Evolutionary conservation across 805 yeast species (phyloP), one percentile per base, ranked within the genome.

Genomic region (Metschnikowia baotianmanensis): DNA sequence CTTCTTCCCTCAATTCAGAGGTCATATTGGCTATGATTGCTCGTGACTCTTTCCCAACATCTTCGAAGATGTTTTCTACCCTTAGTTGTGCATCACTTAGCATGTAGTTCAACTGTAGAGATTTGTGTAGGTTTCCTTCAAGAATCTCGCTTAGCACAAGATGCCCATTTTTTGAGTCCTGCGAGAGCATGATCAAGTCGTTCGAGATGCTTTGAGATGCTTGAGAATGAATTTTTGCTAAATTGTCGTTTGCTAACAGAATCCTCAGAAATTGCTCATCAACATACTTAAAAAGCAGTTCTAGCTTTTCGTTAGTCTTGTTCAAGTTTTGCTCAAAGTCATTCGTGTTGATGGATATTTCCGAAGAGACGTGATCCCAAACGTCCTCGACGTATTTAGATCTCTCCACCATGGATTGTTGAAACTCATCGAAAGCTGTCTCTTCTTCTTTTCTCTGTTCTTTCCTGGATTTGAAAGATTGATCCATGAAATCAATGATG

Each of bases 81-180:
- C 35, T 39, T n/a, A 28, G 21, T n/a, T 40, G 40, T 3, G 41
- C 30, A 13, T 40, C 42, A 5, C 34, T 21, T 13, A 44, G 39
- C 16, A 36, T 21, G 8, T 34, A 9, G 12, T 44, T 38, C 8
- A 37, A 37, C 21, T 18, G 39, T 15, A 27, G 24, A 10, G 31
- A 28, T 12, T 28, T 20, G 11, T 34, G 33, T 15, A 34, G 29
- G 32, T 27, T 35, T 13, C 26, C 43, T 3, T 35, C 39, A n/a
- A 39, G 37, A 9, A 36, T 17, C 7, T 38, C 39, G 9, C 25
- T 33, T 13, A 38, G 34, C 13, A 34, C 39, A 20, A 38, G 32
- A n/a, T 34, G 30, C 7, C 34, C 34, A 19, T 29, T 31, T 12
- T 28, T 35, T 12, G 44, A 29, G 21, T 25, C 35, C 17, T 32